Conservation (phyloP, 176 grass and related monocot genomes). For the Musa schizocarpa region DNA sequence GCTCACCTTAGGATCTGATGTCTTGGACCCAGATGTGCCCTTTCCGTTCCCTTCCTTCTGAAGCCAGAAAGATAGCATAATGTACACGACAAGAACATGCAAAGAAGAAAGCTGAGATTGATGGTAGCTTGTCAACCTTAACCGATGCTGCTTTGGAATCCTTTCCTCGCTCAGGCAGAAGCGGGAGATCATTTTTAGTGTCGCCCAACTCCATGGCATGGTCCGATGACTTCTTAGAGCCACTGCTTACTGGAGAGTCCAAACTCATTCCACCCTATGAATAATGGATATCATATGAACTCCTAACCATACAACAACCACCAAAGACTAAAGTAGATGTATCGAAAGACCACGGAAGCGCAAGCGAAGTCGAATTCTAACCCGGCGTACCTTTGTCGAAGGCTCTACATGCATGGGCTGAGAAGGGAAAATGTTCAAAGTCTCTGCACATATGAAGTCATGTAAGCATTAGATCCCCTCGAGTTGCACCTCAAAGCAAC, state of each 20-base stretch:
- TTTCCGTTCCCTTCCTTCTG: conserved; percentile 70
- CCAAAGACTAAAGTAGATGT: too few relatives aligned
- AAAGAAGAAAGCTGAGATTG: not conserved
- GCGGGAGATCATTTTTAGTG: conserved; percentile 30
- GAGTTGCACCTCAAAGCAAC: conserved; percentile 3
- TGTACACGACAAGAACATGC: not conserved
- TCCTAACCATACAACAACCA: too few relatives aligned
- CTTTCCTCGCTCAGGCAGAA: conserved; percentile 26
- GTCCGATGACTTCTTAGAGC: conserved; percentile 39
- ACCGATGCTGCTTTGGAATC: conserved; percentile 41
- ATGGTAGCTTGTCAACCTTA: conserved; percentile 33
- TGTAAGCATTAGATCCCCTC: conserved; percentile 21
- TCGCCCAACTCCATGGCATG: conserved; percentile 53
- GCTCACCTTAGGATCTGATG: conserved; percentile 67
- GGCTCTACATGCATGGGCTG: conserved; percentile 63
- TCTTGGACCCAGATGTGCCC: conserved; percentile 47
- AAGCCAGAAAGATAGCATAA: not conserved
- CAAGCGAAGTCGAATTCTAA: too few relatives aligned
- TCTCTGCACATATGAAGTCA: conserved; percentile 47
- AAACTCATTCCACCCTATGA: conserved; percentile 63
- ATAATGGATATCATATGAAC: conserved; percentile 1
- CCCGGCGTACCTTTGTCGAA: conserved; percentile 36
- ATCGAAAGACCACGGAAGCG: too few relatives aligned
- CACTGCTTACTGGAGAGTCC: conserved; percentile 51
- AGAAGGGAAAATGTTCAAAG: conserved; percentile 85